phyloP scores from a whole-genome alignment of 2,329 filamentous ascomycete genomes.

The Teratosphaeria pseudoeucalypti region DNA sequence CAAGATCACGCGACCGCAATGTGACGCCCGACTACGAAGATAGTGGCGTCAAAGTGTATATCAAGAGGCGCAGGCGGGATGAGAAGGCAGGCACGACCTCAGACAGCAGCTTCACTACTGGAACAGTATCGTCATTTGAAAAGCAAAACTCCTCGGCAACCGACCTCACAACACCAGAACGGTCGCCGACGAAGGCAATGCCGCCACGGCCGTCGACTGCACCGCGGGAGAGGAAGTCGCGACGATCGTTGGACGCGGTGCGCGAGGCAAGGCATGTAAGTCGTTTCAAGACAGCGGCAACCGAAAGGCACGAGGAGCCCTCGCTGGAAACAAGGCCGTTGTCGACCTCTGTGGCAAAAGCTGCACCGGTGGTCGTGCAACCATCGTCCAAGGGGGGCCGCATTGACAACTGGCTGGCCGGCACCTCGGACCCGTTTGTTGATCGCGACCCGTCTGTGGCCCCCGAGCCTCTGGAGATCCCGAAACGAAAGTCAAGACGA shows the following conservation, averaged over 20 bases:
- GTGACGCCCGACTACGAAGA: constrained; percentile 21
- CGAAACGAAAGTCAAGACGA: constrained; percentile 12
- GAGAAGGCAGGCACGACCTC: constrained; percentile 11
- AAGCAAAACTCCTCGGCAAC: constrained; percentile 17
- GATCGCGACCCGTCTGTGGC: constrained; percentile 26
- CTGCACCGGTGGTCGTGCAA: constrained; percentile 16
- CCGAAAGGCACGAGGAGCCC: neutral
- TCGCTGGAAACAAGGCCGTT: neutral
- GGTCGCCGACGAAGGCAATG: constrained; percentile 13
- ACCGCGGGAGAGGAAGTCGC: constrained; percentile 2
- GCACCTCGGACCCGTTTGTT: constrained; percentile 26
- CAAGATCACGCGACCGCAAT: constrained; percentile 13
- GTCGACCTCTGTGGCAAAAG: neutral
- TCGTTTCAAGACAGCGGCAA: constrained; percentile 1
- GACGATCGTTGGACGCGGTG: neutral
- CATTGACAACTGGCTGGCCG: constrained; percentile 52
- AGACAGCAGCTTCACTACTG: constrained; percentile 20
- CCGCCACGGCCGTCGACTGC: constrained; percentile 14
- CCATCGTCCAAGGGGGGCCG: constrained; percentile 38
- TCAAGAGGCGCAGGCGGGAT: constrained; percentile 18
- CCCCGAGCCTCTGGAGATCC: constrained; percentile 20
- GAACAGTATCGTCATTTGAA: constrained; percentile 15
- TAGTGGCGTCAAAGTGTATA: constrained; percentile 24
- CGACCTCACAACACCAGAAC: constrained; percentile 20
- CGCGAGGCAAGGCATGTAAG: neutral